Evolutionary conservation across 2,329 filamentous ascomycete genomes (phyloP), one percentile per base, ranked within the genome.

Genomic region (Fusarium coffeatum): DNA sequence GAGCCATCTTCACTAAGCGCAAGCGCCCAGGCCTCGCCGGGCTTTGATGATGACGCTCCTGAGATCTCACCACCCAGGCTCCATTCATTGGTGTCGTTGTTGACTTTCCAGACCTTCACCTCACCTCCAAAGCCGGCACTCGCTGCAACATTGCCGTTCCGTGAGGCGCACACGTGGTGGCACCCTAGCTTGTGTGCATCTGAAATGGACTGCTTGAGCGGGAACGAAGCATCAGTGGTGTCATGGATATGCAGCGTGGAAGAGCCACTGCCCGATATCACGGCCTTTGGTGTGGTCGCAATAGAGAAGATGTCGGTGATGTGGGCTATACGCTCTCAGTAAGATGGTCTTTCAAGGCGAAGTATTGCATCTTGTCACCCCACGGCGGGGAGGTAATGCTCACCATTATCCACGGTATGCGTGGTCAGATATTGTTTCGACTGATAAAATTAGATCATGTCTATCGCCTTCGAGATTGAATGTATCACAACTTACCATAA

Each of bases 361-460:
- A 37, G 34, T 63, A 61, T 53, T 55, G 55, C 64, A 48, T 49
- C 43, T 66, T 34, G 37, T 64, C 54, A 27, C 46, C 64, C 56
- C 55, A 59, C 74, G 59, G 74, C 78, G 68, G 78, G 73, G 66
- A 79, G 78, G 76, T 78, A 42, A 55, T 56, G 77, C 84, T 79
- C 79, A 93, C 93, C 94, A 84, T 94, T 88, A 79, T 97, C 92
- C 79, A 97, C 89, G 45, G 94, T 95, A 80, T 97, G 93, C 72
- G 92, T 92, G 76, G 95, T 97, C 68, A 99, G 88, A 80, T 98
- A 99, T 90, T 98, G 96, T 84, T 98, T 98, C 59, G 96, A 99
- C 96, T 98, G 64, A 62, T 10, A 27, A 49, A 49, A 47, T 67
- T 53, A 69, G 61, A 47, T 45, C 22, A 16, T 42, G n/a, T 46